Conservation (phyloP, 441 rosid genomes). For the Populus hybrid region DNA sequence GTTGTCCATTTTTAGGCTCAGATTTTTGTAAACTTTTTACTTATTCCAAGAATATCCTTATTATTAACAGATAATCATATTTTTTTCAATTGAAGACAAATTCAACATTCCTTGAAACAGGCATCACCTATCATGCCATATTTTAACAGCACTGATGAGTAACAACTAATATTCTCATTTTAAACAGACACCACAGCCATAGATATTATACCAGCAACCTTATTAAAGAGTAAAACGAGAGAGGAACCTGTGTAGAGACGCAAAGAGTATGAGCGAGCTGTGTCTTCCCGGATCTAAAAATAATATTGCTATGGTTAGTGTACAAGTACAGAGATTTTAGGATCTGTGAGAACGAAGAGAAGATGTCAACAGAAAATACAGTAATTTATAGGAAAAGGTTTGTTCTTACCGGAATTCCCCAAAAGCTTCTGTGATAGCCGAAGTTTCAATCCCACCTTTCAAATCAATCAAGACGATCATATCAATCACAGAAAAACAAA, state of each 20-base stretch:
- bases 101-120: neutral
- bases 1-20: neutral
- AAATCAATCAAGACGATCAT: slow-evolving; percentile 12
- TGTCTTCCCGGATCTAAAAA: slow-evolving; percentile 85
- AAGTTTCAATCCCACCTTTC: slow-evolving; percentile 85
- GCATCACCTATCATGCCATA: neutral
- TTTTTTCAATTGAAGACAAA: neutral
- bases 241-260: slow-evolving; percentile 80
- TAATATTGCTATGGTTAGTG: slow-evolving; percentile 1
- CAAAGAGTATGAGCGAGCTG: slow-evolving; percentile 95
- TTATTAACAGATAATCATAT: neutral
- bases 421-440: slow-evolving; percentile 88
- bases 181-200: neutral
- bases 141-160: neutral
- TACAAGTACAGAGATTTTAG: slow-evolving; percentile 1
- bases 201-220: neutral
- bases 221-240: slow-evolving; percentile 10
- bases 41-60: neutral
- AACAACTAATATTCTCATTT: neutral
- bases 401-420: slow-evolving; percentile 72
- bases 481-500: slow-evolving; percentile 5
- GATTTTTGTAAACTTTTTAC: neutral
- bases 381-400: neutral
- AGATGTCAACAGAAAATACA: neutral
- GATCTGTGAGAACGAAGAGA: neutral